Conservation (phyloP, 2,329 filamentous ascomycete species). For the Fusarium sp. region DNA sequence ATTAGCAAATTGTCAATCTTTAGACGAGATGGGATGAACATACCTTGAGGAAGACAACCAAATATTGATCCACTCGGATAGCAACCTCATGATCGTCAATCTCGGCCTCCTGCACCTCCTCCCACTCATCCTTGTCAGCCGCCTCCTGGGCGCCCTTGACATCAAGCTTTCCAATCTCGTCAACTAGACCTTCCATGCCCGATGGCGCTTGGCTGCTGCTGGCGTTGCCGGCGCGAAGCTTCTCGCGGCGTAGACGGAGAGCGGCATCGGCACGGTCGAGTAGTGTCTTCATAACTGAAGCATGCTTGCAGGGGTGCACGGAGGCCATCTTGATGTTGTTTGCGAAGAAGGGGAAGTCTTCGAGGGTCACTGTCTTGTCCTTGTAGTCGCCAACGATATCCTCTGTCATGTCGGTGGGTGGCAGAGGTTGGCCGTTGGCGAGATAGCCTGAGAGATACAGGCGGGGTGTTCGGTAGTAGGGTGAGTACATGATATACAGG, state of each 20-base stretch:
- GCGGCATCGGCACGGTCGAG: constrained; percentile 95
- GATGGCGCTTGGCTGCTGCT: constrained; percentile 37
- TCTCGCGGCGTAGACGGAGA: constrained; percentile 87
- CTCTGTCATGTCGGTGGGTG: constrained; percentile 92
- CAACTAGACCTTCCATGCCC: constrained; percentile 88
- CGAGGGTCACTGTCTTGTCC: constrained; percentile 97
- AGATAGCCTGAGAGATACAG: constrained; percentile 94
- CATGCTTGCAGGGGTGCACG: constrained; percentile 97
- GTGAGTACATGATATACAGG: constrained; percentile 97
- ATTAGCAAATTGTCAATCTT: constrained; percentile 9
- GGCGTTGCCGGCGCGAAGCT: constrained; percentile 71
- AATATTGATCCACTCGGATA: constrained; percentile 88
- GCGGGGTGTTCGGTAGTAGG: constrained; percentile 95
- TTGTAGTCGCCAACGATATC: constrained; percentile 97
- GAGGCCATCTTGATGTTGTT: constrained; percentile 95
- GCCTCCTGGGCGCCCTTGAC: constrained; percentile 65
- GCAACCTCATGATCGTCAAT: constrained; percentile 80
- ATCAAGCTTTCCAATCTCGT: constrained; percentile 78
- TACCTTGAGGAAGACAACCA: constrained; percentile 89
- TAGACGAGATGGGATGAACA: constrained; percentile 41
- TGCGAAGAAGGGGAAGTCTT: constrained; percentile 96
- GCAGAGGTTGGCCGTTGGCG: constrained; percentile 82
- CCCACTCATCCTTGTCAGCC: constrained; percentile 72
- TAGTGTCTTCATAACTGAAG: constrained; percentile 96
- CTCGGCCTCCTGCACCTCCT: constrained; percentile 72